Evolutionary conservation across 1,284 basidiomycete species (phyloP).

Genomic region (Microbotryum intermedium): DNA sequence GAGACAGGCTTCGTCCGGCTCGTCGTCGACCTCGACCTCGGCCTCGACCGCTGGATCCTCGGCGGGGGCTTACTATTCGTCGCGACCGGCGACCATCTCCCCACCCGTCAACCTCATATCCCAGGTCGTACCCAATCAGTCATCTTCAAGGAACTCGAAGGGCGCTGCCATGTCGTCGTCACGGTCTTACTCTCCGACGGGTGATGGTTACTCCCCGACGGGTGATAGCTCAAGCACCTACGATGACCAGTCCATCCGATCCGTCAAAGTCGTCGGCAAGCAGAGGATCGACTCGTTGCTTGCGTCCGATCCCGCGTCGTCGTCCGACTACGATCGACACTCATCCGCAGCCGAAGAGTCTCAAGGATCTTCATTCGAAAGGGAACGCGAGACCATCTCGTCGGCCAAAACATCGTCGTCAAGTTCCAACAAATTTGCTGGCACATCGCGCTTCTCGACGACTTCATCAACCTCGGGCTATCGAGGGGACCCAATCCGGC

Average conservation of each 20-base stretch:
- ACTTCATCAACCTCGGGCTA: not conserved
- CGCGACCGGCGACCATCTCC: not conserved
- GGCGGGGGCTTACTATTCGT: not conserved
- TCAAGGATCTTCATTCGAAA: not conserved
- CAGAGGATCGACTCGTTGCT: not conserved
- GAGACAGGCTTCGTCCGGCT: too few relatives aligned
- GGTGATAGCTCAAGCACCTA: not conserved
- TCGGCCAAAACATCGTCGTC: not conserved
- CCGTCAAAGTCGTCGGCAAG: conserved; percentile 2
- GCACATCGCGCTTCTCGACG: not conserved
- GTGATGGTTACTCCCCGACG: not conserved
- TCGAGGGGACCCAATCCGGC: not conserved
- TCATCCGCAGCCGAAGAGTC: not conserved
- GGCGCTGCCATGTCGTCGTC: not conserved
- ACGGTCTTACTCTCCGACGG: not conserved
- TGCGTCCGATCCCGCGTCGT: not conserved
- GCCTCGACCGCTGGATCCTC: not conserved
- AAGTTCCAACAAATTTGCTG: too few relatives aligned
- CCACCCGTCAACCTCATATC: conserved; percentile 2
- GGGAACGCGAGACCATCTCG: not conserved
- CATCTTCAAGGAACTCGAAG: not conserved
- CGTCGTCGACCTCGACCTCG: not conserved
- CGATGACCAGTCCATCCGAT: conserved; percentile 13
- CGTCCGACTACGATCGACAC: not conserved
- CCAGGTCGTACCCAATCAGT: not conserved